These are phyloP conservation scores for Discostella pseudostelligera DNA, from an alignment of 108 stramenopile species.

Conservation along the genomic window DNA sequence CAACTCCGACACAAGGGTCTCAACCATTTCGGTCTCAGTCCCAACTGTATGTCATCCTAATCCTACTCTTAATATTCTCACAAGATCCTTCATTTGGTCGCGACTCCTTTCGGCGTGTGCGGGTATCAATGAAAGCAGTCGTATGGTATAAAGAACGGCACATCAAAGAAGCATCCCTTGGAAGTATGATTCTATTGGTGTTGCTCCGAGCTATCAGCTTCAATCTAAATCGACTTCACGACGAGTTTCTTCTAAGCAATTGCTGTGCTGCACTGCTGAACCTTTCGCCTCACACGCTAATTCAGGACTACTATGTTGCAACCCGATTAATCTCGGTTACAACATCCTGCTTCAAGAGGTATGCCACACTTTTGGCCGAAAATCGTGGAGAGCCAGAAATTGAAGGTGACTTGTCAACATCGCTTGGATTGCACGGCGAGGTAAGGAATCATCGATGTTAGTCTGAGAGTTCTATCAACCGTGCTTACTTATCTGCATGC, in stretches of 20 bases:
- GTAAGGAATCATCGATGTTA: constrained; percentile 29
- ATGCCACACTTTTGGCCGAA: constrained; percentile 31
- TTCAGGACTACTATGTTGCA: constrained; percentile 73
- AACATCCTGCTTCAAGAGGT: constrained; percentile 59
- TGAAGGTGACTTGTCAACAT: constrained; percentile 56
- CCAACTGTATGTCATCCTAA: constrained; percentile 80
- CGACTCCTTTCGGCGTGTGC: constrained; percentile 70
- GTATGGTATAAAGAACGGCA: constrained; percentile 81
- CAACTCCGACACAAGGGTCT: constrained; percentile 18
- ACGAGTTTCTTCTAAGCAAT: constrained; percentile 79
- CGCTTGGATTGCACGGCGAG: constrained; percentile 73
- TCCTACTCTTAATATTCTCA: constrained; percentile 77
- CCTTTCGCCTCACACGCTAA: constrained; percentile 58
- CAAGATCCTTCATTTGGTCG: constrained; percentile 80
- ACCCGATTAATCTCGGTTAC: constrained; percentile 74
- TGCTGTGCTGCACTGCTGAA: constrained; percentile 78
- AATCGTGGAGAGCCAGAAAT: constrained; percentile 29
- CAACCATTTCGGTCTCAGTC: constrained; percentile 77
- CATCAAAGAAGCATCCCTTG: constrained; percentile 65
- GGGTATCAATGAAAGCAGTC: constrained; percentile 40
- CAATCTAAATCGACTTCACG: constrained; percentile 67
- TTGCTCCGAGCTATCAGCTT: constrained; percentile 70
- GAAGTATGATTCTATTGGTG: constrained; percentile 68
- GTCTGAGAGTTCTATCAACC: too few relatives aligned
- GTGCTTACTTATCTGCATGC: too few relatives aligned